Evolutionary conservation across 1,139 yeast species (phyloP).

Genomic region (Kodamaea arcana): DNA sequence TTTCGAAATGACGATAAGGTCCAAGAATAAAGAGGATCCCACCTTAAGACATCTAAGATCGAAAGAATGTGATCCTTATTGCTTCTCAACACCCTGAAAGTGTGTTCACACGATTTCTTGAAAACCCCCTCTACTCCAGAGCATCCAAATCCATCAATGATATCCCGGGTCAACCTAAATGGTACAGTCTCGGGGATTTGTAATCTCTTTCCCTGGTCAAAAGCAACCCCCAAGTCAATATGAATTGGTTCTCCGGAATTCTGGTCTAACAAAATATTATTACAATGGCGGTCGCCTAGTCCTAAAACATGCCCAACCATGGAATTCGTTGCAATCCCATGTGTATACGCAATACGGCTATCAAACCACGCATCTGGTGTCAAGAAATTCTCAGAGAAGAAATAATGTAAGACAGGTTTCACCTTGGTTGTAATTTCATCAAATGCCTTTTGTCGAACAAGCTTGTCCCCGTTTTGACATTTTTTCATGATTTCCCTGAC

Average conservation of each 20-base stretch:
- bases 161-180: conserved; percentile 82
- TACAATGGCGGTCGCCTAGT: conserved; percentile 91
- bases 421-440: conserved; percentile 47
- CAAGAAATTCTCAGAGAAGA: conserved; percentile 66
- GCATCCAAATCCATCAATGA: conserved; percentile 89
- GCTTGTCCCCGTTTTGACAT: conserved; percentile 44
- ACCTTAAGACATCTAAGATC: conserved; percentile 77
- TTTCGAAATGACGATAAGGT: conserved; percentile 67
- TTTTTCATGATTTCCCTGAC: conserved; percentile 62
- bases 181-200: conserved; percentile 94
- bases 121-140: conserved; percentile 79
- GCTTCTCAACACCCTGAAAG: conserved; percentile 61
- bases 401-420: conserved; percentile 64
- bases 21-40: conserved; percentile 96
- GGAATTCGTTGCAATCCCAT: conserved; percentile 81
- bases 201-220: conserved; percentile 82
- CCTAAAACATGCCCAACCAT: conserved; percentile 87
- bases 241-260: conserved; percentile 87
- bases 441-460: conserved; percentile 50
- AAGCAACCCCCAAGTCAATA: conserved; percentile 93
- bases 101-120: conserved; percentile 67
- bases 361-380: conserved; percentile 72
- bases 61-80: conserved; percentile 71
- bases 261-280: conserved; percentile 79
- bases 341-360: conserved; percentile 61